phyloP scores from a whole-genome alignment of 2,329 filamentous ascomycete genomes.

The Coniochaeta ligniaria region DNA sequence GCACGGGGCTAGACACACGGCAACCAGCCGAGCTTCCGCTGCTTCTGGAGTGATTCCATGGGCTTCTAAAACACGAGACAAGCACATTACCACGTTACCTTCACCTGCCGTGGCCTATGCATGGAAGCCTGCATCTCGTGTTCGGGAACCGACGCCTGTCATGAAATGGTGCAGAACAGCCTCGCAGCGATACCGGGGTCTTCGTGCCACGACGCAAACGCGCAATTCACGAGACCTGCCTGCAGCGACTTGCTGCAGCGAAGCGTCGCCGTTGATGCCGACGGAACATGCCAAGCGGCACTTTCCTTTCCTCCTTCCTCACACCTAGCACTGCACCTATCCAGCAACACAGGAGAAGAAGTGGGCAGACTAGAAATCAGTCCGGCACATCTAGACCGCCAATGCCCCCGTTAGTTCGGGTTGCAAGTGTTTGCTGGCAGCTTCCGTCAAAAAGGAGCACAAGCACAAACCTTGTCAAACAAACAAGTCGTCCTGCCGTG shows the following conservation, averaged over 20 bases:
- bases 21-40: not conserved
- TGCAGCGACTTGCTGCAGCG: not conserved
- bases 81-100: not conserved
- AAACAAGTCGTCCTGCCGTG: not conserved
- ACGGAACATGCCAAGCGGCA: not conserved
- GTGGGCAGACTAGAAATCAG: not conserved
- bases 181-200: not conserved
- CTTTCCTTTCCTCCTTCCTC: not conserved
- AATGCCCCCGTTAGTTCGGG: not conserved
- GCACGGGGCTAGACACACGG: conserved; percentile 3
- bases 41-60: not conserved
- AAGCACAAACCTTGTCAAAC: not conserved
- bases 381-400: not conserved
- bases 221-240: not conserved
- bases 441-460: not conserved
- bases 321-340: not conserved
- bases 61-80: not conserved
- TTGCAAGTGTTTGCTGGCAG: not conserved
- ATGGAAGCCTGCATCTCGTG: not conserved
- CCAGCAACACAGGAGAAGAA: not conserved
- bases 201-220: not conserved
- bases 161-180: not conserved
- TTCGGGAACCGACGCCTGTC: not conserved
- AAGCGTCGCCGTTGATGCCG: not conserved
- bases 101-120: not conserved